Evolutionary conservation across 2,329 filamentous ascomycete species (phyloP).

Genomic region (Phyllosticta paracitricarpa): DNA sequence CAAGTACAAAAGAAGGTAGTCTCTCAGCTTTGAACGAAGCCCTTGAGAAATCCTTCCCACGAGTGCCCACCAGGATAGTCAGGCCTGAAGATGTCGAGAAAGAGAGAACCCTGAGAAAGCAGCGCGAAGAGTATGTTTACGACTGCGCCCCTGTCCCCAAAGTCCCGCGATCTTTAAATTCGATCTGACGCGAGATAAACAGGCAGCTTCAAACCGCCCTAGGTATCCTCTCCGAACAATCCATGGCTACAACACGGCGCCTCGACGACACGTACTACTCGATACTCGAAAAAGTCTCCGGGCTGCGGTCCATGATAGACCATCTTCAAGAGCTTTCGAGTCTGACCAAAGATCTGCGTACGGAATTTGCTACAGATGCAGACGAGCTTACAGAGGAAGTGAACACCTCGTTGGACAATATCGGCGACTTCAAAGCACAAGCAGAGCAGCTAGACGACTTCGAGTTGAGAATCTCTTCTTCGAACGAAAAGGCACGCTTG

Average conservation of each 20-base stretch:
- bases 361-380: constrained; percentile 51
- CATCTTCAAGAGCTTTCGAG: constrained; percentile 58
- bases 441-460: constrained; percentile 52
- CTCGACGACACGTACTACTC: constrained; percentile 68
- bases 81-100: constrained; percentile 30
- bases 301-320: constrained; percentile 53
- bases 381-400: constrained; percentile 51
- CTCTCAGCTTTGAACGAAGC: constrained; percentile 13
- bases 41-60: not conserved
- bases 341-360: constrained; percentile 48
- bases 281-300: constrained; percentile 57
- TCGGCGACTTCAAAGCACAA: constrained; percentile 56
- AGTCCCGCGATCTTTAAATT: no score
- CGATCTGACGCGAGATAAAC: no score
- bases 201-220: constrained; percentile 32
- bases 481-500: constrained; percentile 48
- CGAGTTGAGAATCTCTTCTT: constrained; percentile 50
- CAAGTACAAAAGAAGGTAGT: constrained; percentile 21
- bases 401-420: constrained; percentile 47
- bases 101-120: constrained; percentile 25
- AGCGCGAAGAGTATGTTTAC: constrained; percentile 28
- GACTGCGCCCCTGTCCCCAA: not conserved
- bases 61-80: constrained; percentile 18
- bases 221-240: constrained; percentile 46
- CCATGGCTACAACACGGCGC: constrained; percentile 51